These are phyloP conservation scores for Ophiostoma pallidulum DNA, from an alignment of 2,329 filamentous ascomycete genomes.

Conservation along the genomic window DNA sequence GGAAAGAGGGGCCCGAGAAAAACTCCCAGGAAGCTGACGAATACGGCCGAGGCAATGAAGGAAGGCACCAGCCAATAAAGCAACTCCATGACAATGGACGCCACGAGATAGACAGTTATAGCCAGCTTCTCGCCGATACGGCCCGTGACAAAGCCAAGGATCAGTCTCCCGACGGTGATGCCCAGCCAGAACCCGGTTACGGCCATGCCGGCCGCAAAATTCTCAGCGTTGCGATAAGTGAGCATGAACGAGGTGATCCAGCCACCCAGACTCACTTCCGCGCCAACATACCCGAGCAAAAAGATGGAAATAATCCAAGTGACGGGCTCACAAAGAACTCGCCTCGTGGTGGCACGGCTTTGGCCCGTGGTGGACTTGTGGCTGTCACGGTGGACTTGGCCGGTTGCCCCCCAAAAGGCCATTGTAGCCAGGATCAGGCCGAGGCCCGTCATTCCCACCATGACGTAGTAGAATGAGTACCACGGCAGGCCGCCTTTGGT, in stretches of 20 bases:
- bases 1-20: conserved; percentile 75
- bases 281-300: conserved; percentile 68
- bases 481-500: conserved; percentile 52
- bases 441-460: conserved; percentile 49
- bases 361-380: conserved; percentile 24
- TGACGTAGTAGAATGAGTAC: conserved; percentile 69
- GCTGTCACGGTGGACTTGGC: conserved; percentile 41
- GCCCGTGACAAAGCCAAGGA: conserved; percentile 68
- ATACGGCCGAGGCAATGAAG: conserved; percentile 63
- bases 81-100: conserved; percentile 56
- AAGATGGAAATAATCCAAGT: conserved; percentile 69
- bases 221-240: conserved; percentile 56
- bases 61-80: conserved; percentile 75
- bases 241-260: conserved; percentile 87
- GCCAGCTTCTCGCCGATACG: conserved; percentile 61
- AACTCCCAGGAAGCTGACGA: conserved; percentile 65
- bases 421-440: conserved; percentile 43
- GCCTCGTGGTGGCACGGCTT: conserved; percentile 35
- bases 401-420: conserved; percentile 57
- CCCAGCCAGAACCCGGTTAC: conserved; percentile 81
- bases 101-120: conserved; percentile 52
- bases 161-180: conserved; percentile 62
- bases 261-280: conserved; percentile 53
- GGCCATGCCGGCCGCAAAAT: conserved; percentile 65
- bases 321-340: conserved; percentile 40